Percentiles rank a stretch among this genome's conserved stretches.
These are phyloP conservation scores for Linaria vulgaris DNA, from an alignment of 257 asterid genomes.

Conservation along the genomic window DNA sequence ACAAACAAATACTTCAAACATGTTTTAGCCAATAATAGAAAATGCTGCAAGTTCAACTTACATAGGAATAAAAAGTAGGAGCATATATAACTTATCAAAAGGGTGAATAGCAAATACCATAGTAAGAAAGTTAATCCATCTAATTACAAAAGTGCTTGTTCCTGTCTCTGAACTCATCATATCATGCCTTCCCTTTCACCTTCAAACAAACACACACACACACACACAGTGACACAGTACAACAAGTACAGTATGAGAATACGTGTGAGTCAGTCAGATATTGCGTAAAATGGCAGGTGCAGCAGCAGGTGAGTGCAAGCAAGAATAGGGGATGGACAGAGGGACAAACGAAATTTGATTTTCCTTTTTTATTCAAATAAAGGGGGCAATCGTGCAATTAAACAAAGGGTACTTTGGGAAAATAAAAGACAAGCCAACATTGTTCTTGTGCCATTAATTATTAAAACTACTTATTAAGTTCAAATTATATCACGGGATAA, in stretches of 20 bases:
- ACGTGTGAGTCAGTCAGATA: neutral
- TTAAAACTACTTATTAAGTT: too few species aligned
- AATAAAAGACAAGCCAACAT: conserved; percentile 24
- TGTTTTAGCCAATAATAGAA: too few species aligned
- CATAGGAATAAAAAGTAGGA: neutral
- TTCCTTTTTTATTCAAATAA: neutral
- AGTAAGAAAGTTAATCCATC: conserved; percentile 86
- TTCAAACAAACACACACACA: conserved; percentile 16
- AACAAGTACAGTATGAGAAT: neutral
- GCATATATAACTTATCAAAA: neutral
- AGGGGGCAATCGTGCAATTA: conserved; percentile 26
- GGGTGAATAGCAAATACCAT: conserved; percentile 40
- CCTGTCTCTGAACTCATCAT: conserved; percentile 64
- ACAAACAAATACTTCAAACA: too few species aligned
- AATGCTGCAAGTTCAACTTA: conserved; percentile 12
- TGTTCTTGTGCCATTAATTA: conserved; percentile 19
- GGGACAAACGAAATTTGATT: conserved; percentile 17
- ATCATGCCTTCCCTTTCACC: conserved; percentile 4
- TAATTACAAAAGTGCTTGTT: conserved; percentile 79
- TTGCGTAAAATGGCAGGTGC: conserved; percentile 10
- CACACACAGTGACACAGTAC: too few species aligned
- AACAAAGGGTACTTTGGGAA: conserved; percentile 25
- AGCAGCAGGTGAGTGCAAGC: conserved; percentile 30
- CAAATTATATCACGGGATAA: too few species aligned
- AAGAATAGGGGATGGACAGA: conserved; percentile 22